These are phyloP conservation scores for Epichloe sylvatica DNA, from an alignment of 2,329 filamentous ascomycete genomes.

Conservation along the genomic window DNA sequence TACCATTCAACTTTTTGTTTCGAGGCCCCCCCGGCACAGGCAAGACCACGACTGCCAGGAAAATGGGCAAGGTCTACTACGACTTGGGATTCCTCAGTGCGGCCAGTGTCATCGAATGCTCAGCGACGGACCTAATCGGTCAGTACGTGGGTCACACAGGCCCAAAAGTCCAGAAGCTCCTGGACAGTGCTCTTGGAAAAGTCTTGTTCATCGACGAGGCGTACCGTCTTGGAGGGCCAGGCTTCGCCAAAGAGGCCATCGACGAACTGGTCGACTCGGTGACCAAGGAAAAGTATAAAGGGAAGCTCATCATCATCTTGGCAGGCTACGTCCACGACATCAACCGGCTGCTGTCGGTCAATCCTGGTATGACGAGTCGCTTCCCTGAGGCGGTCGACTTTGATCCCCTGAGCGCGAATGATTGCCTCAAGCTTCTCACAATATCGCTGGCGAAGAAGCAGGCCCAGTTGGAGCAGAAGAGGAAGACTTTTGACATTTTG, in stretches of 20 bases:
- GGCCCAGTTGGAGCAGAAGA: conserved; percentile 8
- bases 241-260: conserved; percentile 42
- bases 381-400: conserved; percentile 52
- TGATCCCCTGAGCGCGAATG: conserved; percentile 23
- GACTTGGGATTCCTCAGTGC: conserved; percentile 54
- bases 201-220: conserved; percentile 63
- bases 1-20: conserved; percentile 58
- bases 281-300: conserved; percentile 41
- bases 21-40: conserved; percentile 55
- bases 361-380: conserved; percentile 48
- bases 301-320: conserved; percentile 51
- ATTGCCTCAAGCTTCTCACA: conserved; percentile 25
- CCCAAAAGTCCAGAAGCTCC: conserved; percentile 42
- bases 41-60: conserved; percentile 58
- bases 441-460: conserved; percentile 25
- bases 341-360: conserved; percentile 44
- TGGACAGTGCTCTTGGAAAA: conserved; percentile 50
- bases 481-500: conserved; percentile 10
- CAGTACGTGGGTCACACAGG: conserved; percentile 57
- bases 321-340: conserved; percentile 57
- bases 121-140: conserved; percentile 54
- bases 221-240: conserved; percentile 44
- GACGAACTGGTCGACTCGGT: conserved; percentile 39
- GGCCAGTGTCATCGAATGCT: conserved; percentile 49
- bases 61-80: conserved; percentile 63